Conservation (phyloP, 2,329 filamentous ascomycete genomes). For the Clarireedia hainanense region DNA sequence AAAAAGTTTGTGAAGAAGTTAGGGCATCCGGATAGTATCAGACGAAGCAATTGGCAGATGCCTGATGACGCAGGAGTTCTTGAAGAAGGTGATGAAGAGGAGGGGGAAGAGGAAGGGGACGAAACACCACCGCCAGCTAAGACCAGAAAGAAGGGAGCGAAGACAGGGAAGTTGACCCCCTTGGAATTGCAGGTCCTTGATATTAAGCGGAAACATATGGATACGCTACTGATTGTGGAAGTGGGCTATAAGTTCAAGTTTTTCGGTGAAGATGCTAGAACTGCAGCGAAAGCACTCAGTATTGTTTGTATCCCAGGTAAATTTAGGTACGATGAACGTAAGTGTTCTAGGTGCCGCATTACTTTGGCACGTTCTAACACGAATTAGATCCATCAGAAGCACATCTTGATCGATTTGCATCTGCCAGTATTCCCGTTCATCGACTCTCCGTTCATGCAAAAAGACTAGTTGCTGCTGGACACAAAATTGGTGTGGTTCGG, state of each 20-base stretch:
- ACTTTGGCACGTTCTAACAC: conserved; percentile 18
- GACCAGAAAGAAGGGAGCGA: conserved; percentile 61
- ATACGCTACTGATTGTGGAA: conserved; percentile 85
- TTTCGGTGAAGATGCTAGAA: conserved; percentile 88
- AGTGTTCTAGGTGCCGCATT: conserved; percentile 24
- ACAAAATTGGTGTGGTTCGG: conserved; percentile 92
- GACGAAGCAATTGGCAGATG: conserved; percentile 47
- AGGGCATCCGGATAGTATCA: conserved; percentile 73
- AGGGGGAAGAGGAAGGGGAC: conserved; percentile 48
- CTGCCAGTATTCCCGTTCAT: conserved; percentile 90
- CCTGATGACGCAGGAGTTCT: conserved; percentile 43
- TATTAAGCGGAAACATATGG: conserved; percentile 85
- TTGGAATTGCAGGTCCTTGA: conserved; percentile 91
- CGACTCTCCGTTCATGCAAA: conserved; percentile 90
- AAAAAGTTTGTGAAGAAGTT: conserved; percentile 84
- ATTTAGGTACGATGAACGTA: conserved; percentile 83
- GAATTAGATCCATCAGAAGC: conserved; percentile 71
- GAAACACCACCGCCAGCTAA: conserved; percentile 43
- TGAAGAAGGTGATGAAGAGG: conserved; percentile 46
- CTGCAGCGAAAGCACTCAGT: conserved; percentile 80
- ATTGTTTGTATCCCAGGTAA: conserved; percentile 98
- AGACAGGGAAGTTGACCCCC: conserved; percentile 75
- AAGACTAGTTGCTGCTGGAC: conserved; percentile 79
- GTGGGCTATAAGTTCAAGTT: conserved; percentile 98
- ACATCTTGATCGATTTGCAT: conserved; percentile 85